Base-by-base conservation (phyloP, 306 rosid species). In the Sicyos baderoa region DNA sequence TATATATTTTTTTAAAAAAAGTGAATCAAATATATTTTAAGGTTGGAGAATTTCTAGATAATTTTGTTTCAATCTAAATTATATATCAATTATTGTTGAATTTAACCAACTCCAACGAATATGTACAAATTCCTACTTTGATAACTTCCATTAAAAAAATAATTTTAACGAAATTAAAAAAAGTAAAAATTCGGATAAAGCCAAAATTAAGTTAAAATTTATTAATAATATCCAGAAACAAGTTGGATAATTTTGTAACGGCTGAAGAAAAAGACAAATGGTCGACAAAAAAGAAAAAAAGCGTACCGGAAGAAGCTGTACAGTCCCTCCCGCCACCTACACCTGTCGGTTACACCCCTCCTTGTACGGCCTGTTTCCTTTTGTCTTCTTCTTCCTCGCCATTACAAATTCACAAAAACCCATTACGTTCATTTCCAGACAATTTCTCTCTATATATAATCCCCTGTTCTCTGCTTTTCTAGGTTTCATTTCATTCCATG, bases 341-440 rank as follows among this genome's bases (percentile, higher is more conserved):
- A 37, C 70, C 71, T 68, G 75, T 40, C 70, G 27, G 70, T 66
- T 57, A 50, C 58, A 21, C n/a, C 67, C 7, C 29, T 59, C 44
- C 67, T 60, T 60, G 78, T 78, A 77, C 84, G 80, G 83, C 45
- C 45, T 45, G 42, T 42, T 86, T 81, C 59, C 1, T 13, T 68
- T 74, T 42, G 48, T 50, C 42, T 17, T 22, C 76, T 56, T 54
- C 76, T 57, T 54, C 16, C 50, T 45, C 54, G 6, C 23, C 48
- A 32, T 60, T 14, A 27, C 35, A 27, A 51, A n/a, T 15, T 40
- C 45, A 14, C 18, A 58, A 27, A 52, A 50, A 11, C n/a, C 52
- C 9, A 6, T 15, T 27, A 11, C 22, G 2, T 4, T 67, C 1
- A 68, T 51, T 17, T 48, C 15, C 61, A 35, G 16, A 50, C 42